Base-by-base conservation (phyloP, 306 rosid genomes). In the Sicyos baderoa region DNA sequence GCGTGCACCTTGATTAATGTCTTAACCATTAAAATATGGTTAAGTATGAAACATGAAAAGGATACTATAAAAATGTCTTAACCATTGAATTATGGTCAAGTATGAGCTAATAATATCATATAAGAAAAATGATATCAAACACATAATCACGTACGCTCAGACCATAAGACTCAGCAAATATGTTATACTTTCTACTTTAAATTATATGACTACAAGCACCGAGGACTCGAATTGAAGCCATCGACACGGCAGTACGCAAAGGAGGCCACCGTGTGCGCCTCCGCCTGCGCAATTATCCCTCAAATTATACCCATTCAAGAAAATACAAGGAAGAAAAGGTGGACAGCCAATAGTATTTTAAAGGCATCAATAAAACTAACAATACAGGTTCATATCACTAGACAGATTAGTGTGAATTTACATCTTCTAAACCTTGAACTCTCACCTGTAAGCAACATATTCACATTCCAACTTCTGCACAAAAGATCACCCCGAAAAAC, bases 371-470 rank as follows among this genome's bases (percentile, higher is more conserved):
- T 40, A 9, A 29, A 29, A 29, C 42, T 35, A 35, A 35, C 42
- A 35, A 35, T 35, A 35, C 42, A 62, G 18, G 70, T 64, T 19
- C 32, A 44, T 48, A 48, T 42, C 70, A 40, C 45, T 40, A 40
- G 45, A 40, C 10, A 40, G 45, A 40, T 40, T 40, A 40, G 11
- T 6, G 8, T 29, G 35, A 3, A 29, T 29, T 29, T 29, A 29
- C 35, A 29, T 29, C 68, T 62, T 32, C 67, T 35, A 60, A 63
- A 9, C 32, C 17, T 63, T 42, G 32, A 63, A 63, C 52, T 18
- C 17, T 21, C 13, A 17, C 40, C 5, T 16, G 27, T 40, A 63
- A 42, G 16, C 35, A 64, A 12, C 54, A 64, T 44, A 40, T 42
- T 42, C 22, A 48, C 54, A 47, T 45, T 47, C 4, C 1, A 65